Conservation (phyloP, 768 basidiomycete species). For the Phlebiopsis gigantea region DNA sequence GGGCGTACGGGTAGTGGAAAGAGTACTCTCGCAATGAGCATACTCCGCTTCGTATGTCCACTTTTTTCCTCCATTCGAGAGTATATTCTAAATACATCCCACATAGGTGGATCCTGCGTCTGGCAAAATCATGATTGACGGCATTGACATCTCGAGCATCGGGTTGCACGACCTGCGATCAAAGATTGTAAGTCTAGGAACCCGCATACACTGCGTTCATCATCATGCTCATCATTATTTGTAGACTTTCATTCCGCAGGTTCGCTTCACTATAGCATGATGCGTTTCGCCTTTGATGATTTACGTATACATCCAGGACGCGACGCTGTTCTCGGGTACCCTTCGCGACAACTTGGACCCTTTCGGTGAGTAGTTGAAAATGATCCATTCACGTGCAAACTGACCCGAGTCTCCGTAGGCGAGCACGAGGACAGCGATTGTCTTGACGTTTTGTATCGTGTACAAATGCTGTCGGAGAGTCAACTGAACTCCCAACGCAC, state of each 20-base stretch:
- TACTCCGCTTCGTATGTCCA: slow-evolving; percentile 70
- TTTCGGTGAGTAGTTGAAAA: slow-evolving; percentile 42
- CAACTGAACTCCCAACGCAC: slow-evolving; percentile 42
- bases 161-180: slow-evolving; percentile 82
- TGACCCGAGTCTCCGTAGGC: slow-evolving; percentile 32
- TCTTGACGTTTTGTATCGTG: slow-evolving; percentile 73
- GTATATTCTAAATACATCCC: neutral
- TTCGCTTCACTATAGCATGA: slow-evolving; percentile 8
- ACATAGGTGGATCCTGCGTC: slow-evolving; percentile 65
- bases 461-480: slow-evolving; percentile 63
- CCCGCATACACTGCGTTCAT: neutral
- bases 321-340: slow-evolving; percentile 77
- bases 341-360: slow-evolving; percentile 73
- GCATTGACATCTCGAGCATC: slow-evolving; percentile 82
- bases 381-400: too few relatives aligned
- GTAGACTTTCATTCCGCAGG: slow-evolving; percentile 73
- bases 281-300: neutral
- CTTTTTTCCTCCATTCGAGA: neutral
- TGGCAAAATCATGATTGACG: slow-evolving; percentile 80
- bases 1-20: slow-evolving; percentile 84
- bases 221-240: neutral
- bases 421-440: slow-evolving; percentile 81
- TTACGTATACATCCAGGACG: slow-evolving; percentile 37
- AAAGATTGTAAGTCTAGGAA: slow-evolving; percentile 46
- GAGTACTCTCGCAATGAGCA: slow-evolving; percentile 80